Conservation (phyloP, 495 filamentous ascomycete genomes). For the Lindgomyces ingoldianus region DNA sequence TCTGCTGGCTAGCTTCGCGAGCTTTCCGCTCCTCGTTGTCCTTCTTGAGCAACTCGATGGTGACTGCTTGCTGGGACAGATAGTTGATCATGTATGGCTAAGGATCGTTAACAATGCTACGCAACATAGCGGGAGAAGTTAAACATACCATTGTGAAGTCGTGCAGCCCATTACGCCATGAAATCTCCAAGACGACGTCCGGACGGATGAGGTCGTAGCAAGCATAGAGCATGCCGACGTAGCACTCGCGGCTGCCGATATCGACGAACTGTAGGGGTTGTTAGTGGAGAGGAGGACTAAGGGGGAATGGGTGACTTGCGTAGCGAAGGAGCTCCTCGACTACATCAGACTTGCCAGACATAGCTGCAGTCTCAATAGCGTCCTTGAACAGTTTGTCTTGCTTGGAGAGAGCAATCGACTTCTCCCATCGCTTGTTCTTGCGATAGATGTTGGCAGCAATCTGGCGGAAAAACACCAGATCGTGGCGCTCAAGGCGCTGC, state of each 20-base stretch:
- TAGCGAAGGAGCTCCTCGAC: conserved; percentile 95
- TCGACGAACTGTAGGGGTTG: conserved; percentile 79
- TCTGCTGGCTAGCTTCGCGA: conserved; percentile 80
- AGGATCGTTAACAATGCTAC: conserved; percentile 24
- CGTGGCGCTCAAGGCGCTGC: conserved; percentile 89
- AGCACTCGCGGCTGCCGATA: conserved; percentile 98
- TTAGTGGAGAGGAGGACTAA: conserved; percentile 19
- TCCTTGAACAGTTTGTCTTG: conserved; percentile 99
- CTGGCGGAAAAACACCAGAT: conserved; percentile 98
- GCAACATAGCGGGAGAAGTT: not conserved
- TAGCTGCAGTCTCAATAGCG: conserved; percentile 98
- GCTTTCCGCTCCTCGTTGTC: conserved; percentile 98
- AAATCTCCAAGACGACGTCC: conserved; percentile 89
- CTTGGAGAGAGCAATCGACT: conserved; percentile 97
- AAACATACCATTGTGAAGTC: conserved; percentile 85
- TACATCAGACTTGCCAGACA: conserved; percentile 84
- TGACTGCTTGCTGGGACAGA: conserved; percentile 82
- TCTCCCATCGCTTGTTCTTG: conserved; percentile 99
- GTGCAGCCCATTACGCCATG: conserved; percentile 90
- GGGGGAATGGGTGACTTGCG: conserved; percentile 62
- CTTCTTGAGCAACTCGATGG: conserved; percentile 81
- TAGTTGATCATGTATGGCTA: conserved; percentile 97
- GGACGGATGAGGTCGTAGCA: conserved; percentile 97
- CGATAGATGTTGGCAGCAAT: conserved; percentile 98
- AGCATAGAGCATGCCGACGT: conserved; percentile 97